Conservation (phyloP, 306 rosid genomes). For the Sicyos edulis region DNA sequence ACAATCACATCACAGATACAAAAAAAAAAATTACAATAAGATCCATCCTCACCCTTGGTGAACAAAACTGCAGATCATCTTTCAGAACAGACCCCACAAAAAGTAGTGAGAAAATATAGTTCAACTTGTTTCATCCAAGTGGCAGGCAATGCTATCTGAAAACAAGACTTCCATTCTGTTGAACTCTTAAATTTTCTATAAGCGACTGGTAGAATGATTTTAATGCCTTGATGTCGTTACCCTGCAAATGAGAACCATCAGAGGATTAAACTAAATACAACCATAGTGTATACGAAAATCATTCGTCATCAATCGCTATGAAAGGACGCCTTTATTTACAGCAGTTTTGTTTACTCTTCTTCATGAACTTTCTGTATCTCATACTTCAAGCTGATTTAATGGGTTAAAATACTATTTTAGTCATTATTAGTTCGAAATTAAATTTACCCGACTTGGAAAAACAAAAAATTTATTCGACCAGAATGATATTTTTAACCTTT, state of each 20-base stretch:
- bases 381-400: neutral
- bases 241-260: constrained; percentile 48
- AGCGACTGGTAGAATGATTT: constrained; percentile 70
- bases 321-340: neutral
- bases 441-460: no score
- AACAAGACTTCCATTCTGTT: constrained; percentile 77
- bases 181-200: constrained; percentile 70
- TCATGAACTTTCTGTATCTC: neutral
- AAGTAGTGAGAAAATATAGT: constrained; percentile 20
- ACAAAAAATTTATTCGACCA: no score
- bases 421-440: no score
- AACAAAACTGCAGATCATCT: constrained; percentile 35
- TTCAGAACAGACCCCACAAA: constrained; percentile 31
- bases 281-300: neutral
- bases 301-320: neutral
- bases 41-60: constrained; percentile 37
- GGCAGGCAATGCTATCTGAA: constrained; percentile 70
- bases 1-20: no score
- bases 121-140: constrained; percentile 16
- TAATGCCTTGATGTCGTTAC: constrained; percentile 66
- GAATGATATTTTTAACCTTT: no score
- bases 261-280: neutral
- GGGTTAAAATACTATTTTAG: no score
- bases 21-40: neutral
- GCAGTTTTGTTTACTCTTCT: neutral